Evolutionary conservation across 2,329 filamentous ascomycete species (phyloP), one percentile per base, ranked within the genome.

Genomic region (Fusarium decemcellulare): DNA sequence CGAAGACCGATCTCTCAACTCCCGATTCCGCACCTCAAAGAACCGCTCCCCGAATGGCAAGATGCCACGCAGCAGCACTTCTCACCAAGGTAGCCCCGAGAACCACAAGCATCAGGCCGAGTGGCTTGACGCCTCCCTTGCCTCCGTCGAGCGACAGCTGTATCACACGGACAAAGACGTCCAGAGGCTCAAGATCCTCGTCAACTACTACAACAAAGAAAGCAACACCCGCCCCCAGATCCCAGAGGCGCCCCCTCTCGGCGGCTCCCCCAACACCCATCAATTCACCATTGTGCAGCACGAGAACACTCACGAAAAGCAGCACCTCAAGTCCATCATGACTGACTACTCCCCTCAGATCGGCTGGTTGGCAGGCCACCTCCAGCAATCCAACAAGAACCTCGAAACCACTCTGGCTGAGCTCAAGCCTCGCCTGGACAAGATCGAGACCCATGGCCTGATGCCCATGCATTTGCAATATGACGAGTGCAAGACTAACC

Each of bases 1-100:
- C 23, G 63, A 46, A 51, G 12, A 4, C 27, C 42, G 15, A 32
- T 36, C 6, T 68, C 68, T 36, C 61, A 51, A 51, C 32, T 51
- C 37, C 11, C 47, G 36, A 37, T 14, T n/a, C 18, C 18, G 34
- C 16, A 15, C 23, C n/a, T 14, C 65, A 10, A 55, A 6, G 32
- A 53, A 40, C 39, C 40, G 8, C 5, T 48, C n/a, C 11, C 18
- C 18, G 18, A 32, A 42, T 11, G 16, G 14, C 8, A 32, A 16
- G 9, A 34, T 16, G 3, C 9, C 12, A 43, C n/a, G 55, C 42
- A 8, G 14, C 18, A 29, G 7, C 18, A 14, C n/a, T n/a, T 48
- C 46, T 48, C 8, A 2, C 14, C n/a, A 37, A 11, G 12, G 3
- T 23, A 23, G 23, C 23, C 23, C 23, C 23, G 23, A 29, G 32